Percentiles rank a stretch among this genome's conserved stretches.
Evolutionary conservation across 805 yeast species (phyloP).

Genomic region (Priceomyces medius): DNA sequence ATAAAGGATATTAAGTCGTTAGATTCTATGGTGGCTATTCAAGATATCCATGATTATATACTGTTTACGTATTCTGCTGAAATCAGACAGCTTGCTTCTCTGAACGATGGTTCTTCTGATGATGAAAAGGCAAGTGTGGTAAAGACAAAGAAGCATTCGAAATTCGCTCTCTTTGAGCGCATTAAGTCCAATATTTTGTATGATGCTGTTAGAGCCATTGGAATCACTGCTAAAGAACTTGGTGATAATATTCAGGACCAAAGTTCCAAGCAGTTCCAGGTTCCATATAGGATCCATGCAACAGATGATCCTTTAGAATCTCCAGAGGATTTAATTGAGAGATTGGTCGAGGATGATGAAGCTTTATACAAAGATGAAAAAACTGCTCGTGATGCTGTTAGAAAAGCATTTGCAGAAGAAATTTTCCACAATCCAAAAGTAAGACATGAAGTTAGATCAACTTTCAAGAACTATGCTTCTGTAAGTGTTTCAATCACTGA

Average conservation of each 20-base stretch:
- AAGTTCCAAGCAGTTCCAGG: conserved; percentile 46
- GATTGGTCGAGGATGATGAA: conserved; percentile 43
- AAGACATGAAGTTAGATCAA: conserved; percentile 65
- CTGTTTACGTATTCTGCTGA: conserved; percentile 68
- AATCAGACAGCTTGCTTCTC: conserved; percentile 46
- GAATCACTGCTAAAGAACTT: conserved; percentile 74
- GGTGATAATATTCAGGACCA: conserved; percentile 77
- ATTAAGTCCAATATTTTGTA: conserved; percentile 63
- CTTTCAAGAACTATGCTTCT: conserved; percentile 60
- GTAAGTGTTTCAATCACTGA: conserved; percentile 79
- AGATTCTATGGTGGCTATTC: conserved; percentile 70
- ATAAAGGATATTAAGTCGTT: conserved; percentile 57
- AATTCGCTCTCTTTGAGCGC: conserved; percentile 62
- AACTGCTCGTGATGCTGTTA: conserved; percentile 69
- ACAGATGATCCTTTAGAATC: conserved; percentile 64
- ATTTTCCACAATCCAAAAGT: conserved; percentile 77
- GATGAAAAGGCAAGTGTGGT: conserved; percentile 30
- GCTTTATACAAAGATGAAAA: conserved; percentile 55
- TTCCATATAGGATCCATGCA: conserved; percentile 58
- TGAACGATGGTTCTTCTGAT: conserved; percentile 21
- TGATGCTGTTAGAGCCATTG: conserved; percentile 66
- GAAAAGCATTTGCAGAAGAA: conserved; percentile 75
- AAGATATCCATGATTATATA: conserved; percentile 82
- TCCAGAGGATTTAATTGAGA: conserved; percentile 61
- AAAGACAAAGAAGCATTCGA: conserved; percentile 52